Evolutionary conservation across 768 basidiomycete genomes (phyloP).

Genomic region (Tylopilus balloui): DNA sequence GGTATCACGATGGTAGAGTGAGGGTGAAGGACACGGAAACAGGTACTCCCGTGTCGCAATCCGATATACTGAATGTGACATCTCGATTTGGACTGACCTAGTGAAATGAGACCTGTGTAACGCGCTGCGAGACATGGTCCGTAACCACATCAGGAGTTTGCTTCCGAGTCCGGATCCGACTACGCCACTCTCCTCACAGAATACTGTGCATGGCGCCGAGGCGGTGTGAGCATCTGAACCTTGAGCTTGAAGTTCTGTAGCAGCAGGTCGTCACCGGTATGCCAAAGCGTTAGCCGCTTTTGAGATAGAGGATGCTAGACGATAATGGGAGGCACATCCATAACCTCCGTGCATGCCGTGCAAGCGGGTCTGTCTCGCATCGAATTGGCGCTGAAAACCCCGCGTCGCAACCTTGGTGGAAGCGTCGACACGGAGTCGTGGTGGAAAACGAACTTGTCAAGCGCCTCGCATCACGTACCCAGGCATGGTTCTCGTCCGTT

Average conservation of each 20-base stretch:
- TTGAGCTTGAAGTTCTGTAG: no score
- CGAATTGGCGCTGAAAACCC: neutral
- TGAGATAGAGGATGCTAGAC: neutral
- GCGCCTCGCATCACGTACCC: neutral
- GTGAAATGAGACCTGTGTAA: neutral
- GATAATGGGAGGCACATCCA: neutral
- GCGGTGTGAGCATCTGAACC: no score
- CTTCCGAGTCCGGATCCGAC: neutral
- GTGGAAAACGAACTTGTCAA: neutral
- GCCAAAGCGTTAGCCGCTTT: neutral
- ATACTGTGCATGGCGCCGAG: no score
- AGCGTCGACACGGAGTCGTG: no score
- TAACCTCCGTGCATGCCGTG: neutral
- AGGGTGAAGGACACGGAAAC: neutral
- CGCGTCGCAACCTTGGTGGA: neutral
- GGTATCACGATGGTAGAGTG: neutral
- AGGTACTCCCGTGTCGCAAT: neutral
- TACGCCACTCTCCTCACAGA: no score
- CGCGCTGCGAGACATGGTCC: slow-evolving; percentile 1
- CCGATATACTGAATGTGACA: neutral
- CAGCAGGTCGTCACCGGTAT: no score
- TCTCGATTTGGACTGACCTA: slow-evolving; percentile 4
- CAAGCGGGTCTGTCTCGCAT: no score
- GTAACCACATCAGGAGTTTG: neutral
- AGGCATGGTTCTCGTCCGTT: neutral